phyloP scores from a whole-genome alignment of 78 protist genomes.

The Dictyostelium brefeldianum region DNA sequence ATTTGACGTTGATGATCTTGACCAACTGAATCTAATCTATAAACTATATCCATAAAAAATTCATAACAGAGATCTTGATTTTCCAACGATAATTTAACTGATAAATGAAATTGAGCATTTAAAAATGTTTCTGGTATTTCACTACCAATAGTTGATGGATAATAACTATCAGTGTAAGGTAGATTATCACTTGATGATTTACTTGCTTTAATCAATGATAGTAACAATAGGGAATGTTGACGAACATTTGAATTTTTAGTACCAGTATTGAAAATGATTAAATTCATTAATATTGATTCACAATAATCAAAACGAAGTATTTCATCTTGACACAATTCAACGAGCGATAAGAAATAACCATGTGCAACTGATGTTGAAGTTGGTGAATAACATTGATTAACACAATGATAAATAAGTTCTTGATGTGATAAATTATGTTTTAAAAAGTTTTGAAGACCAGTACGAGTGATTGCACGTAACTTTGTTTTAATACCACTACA shows the following conservation, averaged over 20 bases:
- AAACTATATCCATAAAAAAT: slow-evolving; percentile 60
- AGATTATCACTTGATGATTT: background rate
- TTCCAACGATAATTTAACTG: slow-evolving; percentile 39
- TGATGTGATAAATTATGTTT: slow-evolving; percentile 56
- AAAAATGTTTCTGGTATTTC: slow-evolving; percentile 73
- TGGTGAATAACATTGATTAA: slow-evolving; percentile 77
- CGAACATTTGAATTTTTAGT: slow-evolving; percentile 37
- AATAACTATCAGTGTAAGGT: slow-evolving; percentile 14
- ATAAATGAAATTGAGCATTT: slow-evolving; percentile 42
- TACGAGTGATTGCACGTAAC: slow-evolving; percentile 52
- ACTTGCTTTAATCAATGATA: slow-evolving; percentile 25
- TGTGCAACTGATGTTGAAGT: slow-evolving; percentile 16
- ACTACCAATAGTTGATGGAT: slow-evolving; percentile 60
- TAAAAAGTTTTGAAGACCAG: slow-evolving; percentile 66
- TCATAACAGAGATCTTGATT: slow-evolving; percentile 73
- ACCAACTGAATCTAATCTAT: slow-evolving; percentile 41
- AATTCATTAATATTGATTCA: slow-evolving; percentile 51
- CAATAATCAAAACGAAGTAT: slow-evolving; percentile 40
- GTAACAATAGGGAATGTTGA: slow-evolving; percentile 30
- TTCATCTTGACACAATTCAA: slow-evolving; percentile 63
- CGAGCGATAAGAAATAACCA: slow-evolving; percentile 58
- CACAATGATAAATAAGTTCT: slow-evolving; percentile 58
- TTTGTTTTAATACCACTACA: slow-evolving; percentile 18
- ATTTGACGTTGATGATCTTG: slow-evolving; percentile 69
- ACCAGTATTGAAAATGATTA: slow-evolving; percentile 64